Percentiles rank a stretch among this genome's conserved stretches.
Conservation (phyloP, 2,329 filamentous ascomycete species). For the Pseudonectria buxi region DNA sequence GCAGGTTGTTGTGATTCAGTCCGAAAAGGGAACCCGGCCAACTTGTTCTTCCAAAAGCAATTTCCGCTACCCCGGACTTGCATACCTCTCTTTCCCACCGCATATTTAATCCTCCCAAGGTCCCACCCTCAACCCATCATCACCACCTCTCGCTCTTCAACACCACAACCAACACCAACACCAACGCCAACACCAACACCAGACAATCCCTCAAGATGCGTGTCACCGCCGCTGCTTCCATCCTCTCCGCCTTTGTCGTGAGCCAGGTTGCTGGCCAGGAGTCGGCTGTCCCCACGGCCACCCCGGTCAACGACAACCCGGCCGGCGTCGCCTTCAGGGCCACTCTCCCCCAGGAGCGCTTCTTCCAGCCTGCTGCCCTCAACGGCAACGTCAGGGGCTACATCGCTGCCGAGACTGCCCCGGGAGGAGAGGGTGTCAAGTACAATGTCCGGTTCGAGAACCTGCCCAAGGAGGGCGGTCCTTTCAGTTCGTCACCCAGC, state of each 20-base stretch:
- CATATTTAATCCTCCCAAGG: background rate
- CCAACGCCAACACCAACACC: background rate
- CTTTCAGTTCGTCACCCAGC: conserved; percentile 48
- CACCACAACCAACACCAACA: no score
- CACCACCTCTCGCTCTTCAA: background rate
- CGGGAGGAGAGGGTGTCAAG: conserved; percentile 47
- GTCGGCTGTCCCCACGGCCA: conserved; percentile 32
- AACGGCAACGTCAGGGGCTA: conserved; percentile 49
- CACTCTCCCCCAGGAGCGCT: conserved; percentile 44
- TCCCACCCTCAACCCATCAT: background rate
- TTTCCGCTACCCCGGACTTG: background rate
- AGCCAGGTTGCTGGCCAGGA: conserved; percentile 29
- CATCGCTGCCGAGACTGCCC: conserved; percentile 39
- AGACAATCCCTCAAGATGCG: conserved; percentile 18
- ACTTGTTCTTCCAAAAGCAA: no score
- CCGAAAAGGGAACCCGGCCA: no score
- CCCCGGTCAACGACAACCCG: conserved; percentile 50
- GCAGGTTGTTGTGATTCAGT: no score
- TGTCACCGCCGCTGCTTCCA: conserved; percentile 15
- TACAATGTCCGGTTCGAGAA: conserved; percentile 51
- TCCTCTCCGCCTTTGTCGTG: conserved; percentile 23
- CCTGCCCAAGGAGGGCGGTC: conserved; percentile 49
- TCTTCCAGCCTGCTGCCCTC: conserved; percentile 41
- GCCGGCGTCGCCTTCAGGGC: conserved; percentile 47
- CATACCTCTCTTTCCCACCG: background rate